phyloP scores from a whole-genome alignment of 805 yeast genomes.

The Ogataea dorogensis region DNA sequence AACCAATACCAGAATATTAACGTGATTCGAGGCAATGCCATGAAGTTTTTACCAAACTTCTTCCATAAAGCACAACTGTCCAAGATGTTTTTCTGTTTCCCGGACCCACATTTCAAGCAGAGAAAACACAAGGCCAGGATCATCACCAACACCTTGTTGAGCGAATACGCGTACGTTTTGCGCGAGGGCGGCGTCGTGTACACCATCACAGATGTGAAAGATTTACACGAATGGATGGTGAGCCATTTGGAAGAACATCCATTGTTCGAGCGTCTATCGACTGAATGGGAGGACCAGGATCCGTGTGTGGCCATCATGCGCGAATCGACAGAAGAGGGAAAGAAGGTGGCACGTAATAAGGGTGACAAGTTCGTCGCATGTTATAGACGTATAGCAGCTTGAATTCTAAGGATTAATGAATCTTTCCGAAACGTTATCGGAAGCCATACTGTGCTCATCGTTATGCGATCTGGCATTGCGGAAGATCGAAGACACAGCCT shows the following conservation, averaged over 20 bases:
- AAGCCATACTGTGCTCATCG: constrained; percentile 20
- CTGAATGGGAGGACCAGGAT: constrained; percentile 80
- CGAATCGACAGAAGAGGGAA: constrained; percentile 96
- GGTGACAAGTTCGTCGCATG: constrained; percentile 91
- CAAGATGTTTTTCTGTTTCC: constrained; percentile 97
- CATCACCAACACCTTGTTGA: constrained; percentile 79
- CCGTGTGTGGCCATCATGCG: constrained; percentile 84
- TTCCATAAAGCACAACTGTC: constrained; percentile 77
- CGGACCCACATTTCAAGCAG: constrained; percentile 99
- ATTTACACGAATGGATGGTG: constrained; percentile 95
- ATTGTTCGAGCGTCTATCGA: constrained; percentile 72
- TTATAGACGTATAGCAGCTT: constrained; percentile 68
- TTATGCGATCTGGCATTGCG: constrained; percentile 21
- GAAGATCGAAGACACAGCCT: constrained; percentile 38
- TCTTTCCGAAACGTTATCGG: constrained; percentile 31
- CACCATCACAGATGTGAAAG: constrained; percentile 94
- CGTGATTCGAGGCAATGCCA: constrained; percentile 91
- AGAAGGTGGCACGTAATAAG: constrained; percentile 87
- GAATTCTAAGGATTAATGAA: constrained; percentile 32
- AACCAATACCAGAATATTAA: constrained; percentile 72
- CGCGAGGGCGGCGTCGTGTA: constrained; percentile 85
- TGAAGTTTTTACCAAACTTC: constrained; percentile 96
- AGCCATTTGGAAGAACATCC: constrained; percentile 89
- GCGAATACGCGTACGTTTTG: constrained; percentile 90
- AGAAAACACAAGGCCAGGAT: constrained; percentile 97